A percentile compares a stretch with the other conserved stretches of the same genome.
These are phyloP conservation scores for Aureobasidium vineae DNA, from an alignment of 2,329 filamentous ascomycete genomes.

Conservation along the genomic window DNA sequence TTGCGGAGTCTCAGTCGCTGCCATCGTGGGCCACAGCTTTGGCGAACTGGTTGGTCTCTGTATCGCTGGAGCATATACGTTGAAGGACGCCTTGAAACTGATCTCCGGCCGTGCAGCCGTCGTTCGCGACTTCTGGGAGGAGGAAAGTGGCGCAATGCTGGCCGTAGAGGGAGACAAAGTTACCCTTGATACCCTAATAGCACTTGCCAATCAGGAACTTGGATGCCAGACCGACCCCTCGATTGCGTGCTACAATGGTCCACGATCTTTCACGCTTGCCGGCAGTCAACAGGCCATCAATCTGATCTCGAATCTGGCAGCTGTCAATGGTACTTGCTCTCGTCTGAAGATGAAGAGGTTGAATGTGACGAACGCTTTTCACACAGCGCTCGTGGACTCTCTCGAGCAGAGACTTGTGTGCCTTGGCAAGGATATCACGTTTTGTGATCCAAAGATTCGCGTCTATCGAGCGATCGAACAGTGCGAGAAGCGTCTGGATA, in stretches of 20 bases:
- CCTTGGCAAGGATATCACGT: not conserved
- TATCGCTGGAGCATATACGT: conserved; percentile 39
- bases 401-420: not conserved
- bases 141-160: not conserved
- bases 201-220: too few species aligned
- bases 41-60: conserved; percentile 44
- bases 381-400: not conserved
- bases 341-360: not conserved
- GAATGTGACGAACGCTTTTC: not conserved
- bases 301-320: not conserved
- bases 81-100: conserved; percentile 28
- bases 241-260: not conserved
- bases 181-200: too few species aligned
- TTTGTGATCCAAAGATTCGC: not conserved
- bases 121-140: not conserved
- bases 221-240: not conserved
- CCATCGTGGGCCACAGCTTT: conserved; percentile 39
- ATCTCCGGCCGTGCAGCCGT: not conserved
- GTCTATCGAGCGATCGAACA: too few species aligned
- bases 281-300: not conserved
- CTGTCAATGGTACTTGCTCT: too few species aligned
- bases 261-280: not conserved
- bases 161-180: not conserved
- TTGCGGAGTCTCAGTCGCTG: conserved; percentile 34
- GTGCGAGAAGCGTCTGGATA: too few species aligned